A percentile compares a stretch with the other conserved stretches of the same genome.
phyloP scores from a whole-genome alignment of 352 stramenopile species.

The Phytophthora podocarpi region DNA sequence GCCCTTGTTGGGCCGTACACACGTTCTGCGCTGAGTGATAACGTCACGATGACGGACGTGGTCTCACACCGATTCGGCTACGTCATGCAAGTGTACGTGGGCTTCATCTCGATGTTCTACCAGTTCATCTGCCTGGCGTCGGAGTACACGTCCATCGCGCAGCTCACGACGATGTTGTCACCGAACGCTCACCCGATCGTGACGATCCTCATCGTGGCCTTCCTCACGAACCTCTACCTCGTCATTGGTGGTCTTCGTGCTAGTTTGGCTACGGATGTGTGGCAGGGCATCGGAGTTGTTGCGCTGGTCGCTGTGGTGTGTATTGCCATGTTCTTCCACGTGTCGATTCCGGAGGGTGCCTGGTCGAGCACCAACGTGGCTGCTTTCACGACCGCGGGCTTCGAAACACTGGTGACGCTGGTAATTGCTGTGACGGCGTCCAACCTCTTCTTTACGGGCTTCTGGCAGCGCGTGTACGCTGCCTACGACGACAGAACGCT shows the following conservation, averaged over 20 bases:
- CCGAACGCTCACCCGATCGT: slow-evolving; percentile 48
- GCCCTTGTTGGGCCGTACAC: slow-evolving; percentile 60
- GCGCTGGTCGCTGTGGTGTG: slow-evolving; percentile 60
- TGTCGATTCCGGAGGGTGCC: slow-evolving; percentile 54
- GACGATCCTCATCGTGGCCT: slow-evolving; percentile 60
- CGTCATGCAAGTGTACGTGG: slow-evolving; percentile 70
- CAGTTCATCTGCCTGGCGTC: slow-evolving; percentile 83
- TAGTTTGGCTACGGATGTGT: slow-evolving; percentile 77
- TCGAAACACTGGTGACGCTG: slow-evolving; percentile 77
- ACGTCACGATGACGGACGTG: slow-evolving; percentile 78
- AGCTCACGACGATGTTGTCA: slow-evolving; percentile 57
- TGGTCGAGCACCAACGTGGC: slow-evolving; percentile 61
- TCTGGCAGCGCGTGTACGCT: slow-evolving; percentile 78
- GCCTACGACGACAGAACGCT: slow-evolving; percentile 65
- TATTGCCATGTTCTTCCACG: slow-evolving; percentile 63
- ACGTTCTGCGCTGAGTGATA: slow-evolving; percentile 64
- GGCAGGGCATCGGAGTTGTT: slow-evolving; percentile 71
- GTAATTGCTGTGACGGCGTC: slow-evolving; percentile 65
- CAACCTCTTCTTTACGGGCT: slow-evolving; percentile 83
- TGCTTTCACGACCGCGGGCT: slow-evolving; percentile 64
- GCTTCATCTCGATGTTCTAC: slow-evolving; percentile 76
- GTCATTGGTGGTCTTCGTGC: slow-evolving; percentile 75
- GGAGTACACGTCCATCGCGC: slow-evolving; percentile 67
- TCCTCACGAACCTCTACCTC: slow-evolving; percentile 78
- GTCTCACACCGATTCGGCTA: slow-evolving; percentile 61